These are phyloP conservation scores for Xylariaceae sp. DNA, from an alignment of 2,329 filamentous ascomycete species.

Conservation along the genomic window DNA sequence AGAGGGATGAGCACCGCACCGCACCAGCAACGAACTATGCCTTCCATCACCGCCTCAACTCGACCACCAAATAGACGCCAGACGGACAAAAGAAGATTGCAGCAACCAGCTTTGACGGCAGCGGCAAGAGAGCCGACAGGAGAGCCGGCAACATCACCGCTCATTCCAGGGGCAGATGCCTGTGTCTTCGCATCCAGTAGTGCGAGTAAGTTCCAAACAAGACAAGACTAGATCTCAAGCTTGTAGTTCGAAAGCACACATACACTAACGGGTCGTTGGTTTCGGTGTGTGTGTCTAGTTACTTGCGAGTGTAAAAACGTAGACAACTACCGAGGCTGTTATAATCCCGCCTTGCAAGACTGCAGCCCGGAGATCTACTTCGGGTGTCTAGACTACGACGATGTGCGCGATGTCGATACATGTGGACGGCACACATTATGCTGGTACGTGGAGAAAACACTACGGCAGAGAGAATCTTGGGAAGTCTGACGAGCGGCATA, in stretches of 20 bases:
- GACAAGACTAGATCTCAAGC: background rate
- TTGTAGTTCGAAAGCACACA: background rate
- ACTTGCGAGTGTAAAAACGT: slow-evolving; percentile 30
- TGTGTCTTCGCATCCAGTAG: slow-evolving; percentile 28
- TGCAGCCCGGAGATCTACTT: slow-evolving; percentile 29
- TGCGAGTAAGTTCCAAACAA: slow-evolving; percentile 21
- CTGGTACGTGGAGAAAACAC: slow-evolving; percentile 23
- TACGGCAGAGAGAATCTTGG: background rate
- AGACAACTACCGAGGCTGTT: slow-evolving; percentile 28
- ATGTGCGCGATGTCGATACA: slow-evolving; percentile 13
- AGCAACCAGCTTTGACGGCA: slow-evolving; percentile 16
- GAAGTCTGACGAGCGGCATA: slow-evolving; percentile 1
- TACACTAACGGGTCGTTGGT: slow-evolving; percentile 8
- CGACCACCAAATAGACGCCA: slow-evolving; percentile 10
- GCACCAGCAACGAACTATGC: slow-evolving; percentile 22
- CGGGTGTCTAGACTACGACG: slow-evolving; percentile 23
- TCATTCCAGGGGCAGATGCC: slow-evolving; percentile 25
- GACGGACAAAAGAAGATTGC: slow-evolving; percentile 1
- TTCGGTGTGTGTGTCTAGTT: slow-evolving; percentile 17
- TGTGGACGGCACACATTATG: slow-evolving; percentile 28
- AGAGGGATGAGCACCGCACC: background rate
- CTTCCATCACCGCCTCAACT: slow-evolving; percentile 21
- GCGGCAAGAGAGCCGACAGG: slow-evolving; percentile 7
- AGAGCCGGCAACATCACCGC: slow-evolving; percentile 12
- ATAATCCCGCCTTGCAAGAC: slow-evolving; percentile 18